A percentile compares a stretch with the other conserved stretches of the same genome.
Conservation (phyloP, 352 stramenopile genomes). For the Globisporangium abappressorium region DNA sequence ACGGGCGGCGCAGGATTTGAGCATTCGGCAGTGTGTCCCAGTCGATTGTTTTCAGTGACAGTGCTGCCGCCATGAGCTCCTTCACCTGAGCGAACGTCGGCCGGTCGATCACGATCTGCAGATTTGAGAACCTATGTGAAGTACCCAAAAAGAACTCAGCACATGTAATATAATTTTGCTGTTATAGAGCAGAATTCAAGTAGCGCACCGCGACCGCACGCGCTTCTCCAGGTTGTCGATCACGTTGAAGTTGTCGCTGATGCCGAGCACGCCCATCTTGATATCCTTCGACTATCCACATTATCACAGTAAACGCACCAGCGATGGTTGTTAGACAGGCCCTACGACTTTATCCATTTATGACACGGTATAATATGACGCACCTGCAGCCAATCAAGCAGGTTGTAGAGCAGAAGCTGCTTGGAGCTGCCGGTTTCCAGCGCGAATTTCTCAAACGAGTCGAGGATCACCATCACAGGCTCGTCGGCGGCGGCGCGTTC, state of each 20-base stretch:
- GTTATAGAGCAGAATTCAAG: neutral
- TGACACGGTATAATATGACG: neutral
- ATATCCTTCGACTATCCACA: slow-evolving; percentile 61
- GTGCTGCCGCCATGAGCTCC: slow-evolving; percentile 34
- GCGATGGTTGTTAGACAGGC: neutral
- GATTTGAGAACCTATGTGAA: slow-evolving; percentile 64
- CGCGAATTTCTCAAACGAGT: slow-evolving; percentile 78
- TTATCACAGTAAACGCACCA: neutral
- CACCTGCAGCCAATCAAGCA: slow-evolving; percentile 83
- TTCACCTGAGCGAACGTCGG: slow-evolving; percentile 54
- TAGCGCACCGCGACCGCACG: slow-evolving; percentile 60
- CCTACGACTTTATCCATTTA: neutral
- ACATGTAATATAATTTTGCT: too few relatives aligned
- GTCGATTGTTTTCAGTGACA: slow-evolving; percentile 37
- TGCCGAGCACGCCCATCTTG: slow-evolving; percentile 75
- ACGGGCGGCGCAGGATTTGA: slow-evolving; percentile 14
- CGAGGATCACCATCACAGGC: slow-evolving; percentile 69
- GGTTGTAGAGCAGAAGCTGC: slow-evolving; percentile 81
- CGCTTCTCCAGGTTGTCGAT: slow-evolving; percentile 81
- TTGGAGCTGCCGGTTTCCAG: slow-evolving; percentile 56
- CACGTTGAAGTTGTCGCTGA: slow-evolving; percentile 80
- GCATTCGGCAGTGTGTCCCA: slow-evolving; percentile 22
- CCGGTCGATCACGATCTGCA: slow-evolving; percentile 71
- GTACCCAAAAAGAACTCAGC: neutral
- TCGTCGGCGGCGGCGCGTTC: slow-evolving; percentile 43